Base-by-base conservation (phyloP, 2,329 filamentous ascomycete species). In the Fusarium sp. region DNA sequence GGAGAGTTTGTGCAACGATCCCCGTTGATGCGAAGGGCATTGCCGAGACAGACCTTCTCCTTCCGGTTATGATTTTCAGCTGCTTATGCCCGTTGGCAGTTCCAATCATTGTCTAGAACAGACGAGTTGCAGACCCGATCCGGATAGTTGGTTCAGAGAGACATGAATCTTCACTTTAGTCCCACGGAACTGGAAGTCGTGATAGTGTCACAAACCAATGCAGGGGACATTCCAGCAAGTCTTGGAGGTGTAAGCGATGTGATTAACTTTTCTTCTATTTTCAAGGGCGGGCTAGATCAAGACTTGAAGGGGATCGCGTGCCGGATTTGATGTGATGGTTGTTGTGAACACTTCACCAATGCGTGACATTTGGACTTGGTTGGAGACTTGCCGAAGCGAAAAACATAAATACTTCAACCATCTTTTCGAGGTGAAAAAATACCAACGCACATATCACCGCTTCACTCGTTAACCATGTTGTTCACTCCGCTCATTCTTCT, bases 391-490 rank as follows among this genome's bases (percentile, higher is more conserved):
- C n/a, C 32, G 8, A 14, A 5, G 13, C 9, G 24, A 65, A 51
- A 65, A 45, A 44, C 45, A 65, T 65, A 62, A 65, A 65, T 62
- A 65, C 38, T 62, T 38, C 38, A 45, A 18, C 41, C 26, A 18
- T 22, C n/a, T 26, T 28, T 38, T 14, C 45, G 9, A 7, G 1
- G 20, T 22, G 13, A 5, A 14, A 1, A 15, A 20, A 1, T 2
- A 50, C 11, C 20, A 26, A 28, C 41, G 14, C 57, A 39, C 47
- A 28, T 15, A 48, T 39, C 39, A 47, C 18, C 32, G 10, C 45
- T 69, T 50, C 63, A 48, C 63, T 72, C 68, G 42, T 68, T 72
- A 64, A 64, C 26, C 28, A 72, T 72, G 70, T 18, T 72, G 14
- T 18, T 64, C 54, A 26, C 63, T 51, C 30, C 45, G 22, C 48